phyloP scores from a whole-genome alignment of 495 filamentous ascomycete species.

The Penicillium argentinense region DNA sequence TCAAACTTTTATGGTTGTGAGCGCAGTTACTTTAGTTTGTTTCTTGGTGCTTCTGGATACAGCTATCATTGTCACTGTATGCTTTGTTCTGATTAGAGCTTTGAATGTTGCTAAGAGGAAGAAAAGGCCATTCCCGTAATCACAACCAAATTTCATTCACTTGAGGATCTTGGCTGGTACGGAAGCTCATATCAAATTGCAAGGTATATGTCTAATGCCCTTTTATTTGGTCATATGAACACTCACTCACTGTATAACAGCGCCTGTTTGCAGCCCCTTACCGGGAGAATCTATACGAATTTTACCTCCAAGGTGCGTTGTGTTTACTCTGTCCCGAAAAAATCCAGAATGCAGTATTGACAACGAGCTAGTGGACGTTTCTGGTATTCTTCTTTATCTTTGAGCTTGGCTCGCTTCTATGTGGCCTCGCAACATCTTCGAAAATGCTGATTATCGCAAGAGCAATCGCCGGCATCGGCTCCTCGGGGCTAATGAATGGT shows the following conservation, averaged over 20 bases:
- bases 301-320: constrained; percentile 40
- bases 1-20: constrained; percentile 11
- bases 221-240: background rate
- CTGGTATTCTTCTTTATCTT: constrained; percentile 40
- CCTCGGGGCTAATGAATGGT: constrained; percentile 51
- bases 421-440: constrained; percentile 41
- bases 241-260: constrained; percentile 19
- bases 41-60: constrained; percentile 21
- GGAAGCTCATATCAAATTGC: constrained; percentile 45
- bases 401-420: constrained; percentile 44
- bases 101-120: too few species aligned
- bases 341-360: too few species aligned
- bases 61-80: constrained; percentile 20
- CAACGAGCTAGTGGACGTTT: constrained; percentile 28
- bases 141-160: constrained; percentile 42
- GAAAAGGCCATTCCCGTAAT: constrained; percentile 46
- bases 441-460: constrained; percentile 47
- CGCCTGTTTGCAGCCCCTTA: constrained; percentile 44
- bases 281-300: constrained; percentile 47
- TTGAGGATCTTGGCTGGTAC: constrained; percentile 48
- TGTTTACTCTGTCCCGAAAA: too few species aligned
- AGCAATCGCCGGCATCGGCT: constrained; percentile 43
- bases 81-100: background rate
- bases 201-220: constrained; percentile 16
- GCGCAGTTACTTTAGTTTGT: constrained; percentile 14